phyloP scores from a whole-genome alignment of 805 yeast species.

The Kluyveromyces aestuarii region DNA sequence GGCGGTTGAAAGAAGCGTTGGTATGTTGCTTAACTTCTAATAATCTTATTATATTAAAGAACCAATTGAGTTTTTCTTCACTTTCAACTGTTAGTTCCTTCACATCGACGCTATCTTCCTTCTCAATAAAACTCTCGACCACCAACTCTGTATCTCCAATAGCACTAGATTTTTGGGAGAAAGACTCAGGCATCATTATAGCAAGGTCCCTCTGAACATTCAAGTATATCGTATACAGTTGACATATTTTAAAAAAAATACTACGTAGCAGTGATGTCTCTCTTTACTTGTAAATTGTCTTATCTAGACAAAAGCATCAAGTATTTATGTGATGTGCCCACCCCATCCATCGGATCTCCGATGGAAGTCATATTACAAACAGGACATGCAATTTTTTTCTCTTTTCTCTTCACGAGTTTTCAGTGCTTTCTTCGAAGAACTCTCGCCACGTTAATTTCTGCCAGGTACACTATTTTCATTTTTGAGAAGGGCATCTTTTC shows the following conservation, averaged over 20 bases:
- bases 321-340: background rate
- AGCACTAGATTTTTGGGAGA: background rate
- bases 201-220: background rate
- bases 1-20: slow-evolving; percentile 4
- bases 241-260: too few species aligned
- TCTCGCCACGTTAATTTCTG: too few species aligned
- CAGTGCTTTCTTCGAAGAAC: too few species aligned
- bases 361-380: background rate
- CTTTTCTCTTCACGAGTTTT: background rate
- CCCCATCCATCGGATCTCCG: background rate
- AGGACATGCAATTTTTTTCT: background rate
- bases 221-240: background rate
- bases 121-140: background rate
- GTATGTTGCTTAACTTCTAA: slow-evolving; percentile 8
- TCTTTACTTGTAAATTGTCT: background rate
- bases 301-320: background rate
- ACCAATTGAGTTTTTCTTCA: background rate
- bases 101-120: background rate
- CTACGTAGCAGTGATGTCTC: too few species aligned
- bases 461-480: too few species aligned
- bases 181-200: background rate
- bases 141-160: background rate
- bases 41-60: slow-evolving; percentile 3
- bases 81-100: background rate
- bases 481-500: too few species aligned